phyloP scores from a whole-genome alignment of 345 rosid species.

The Barbarea vulgaris region DNA sequence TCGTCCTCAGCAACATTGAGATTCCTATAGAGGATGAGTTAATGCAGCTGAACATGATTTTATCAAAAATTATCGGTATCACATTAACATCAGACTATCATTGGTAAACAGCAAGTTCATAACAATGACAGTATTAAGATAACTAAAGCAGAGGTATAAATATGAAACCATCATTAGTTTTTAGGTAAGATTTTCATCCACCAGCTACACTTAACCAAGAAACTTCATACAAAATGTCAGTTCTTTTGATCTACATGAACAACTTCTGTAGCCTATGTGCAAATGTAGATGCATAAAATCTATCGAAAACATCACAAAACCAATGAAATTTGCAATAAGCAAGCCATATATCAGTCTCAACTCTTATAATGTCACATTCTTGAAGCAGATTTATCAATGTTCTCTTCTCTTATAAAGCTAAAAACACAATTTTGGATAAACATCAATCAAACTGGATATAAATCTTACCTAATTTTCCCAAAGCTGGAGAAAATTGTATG shows the following conservation, averaged over 20 bases:
- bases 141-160: not conserved
- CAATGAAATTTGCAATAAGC: not conserved
- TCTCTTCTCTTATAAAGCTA: not conserved
- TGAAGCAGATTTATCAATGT: not conserved
- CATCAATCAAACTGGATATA: not conserved
- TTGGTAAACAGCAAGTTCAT: conserved; percentile 6
- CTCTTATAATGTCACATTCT: not conserved
- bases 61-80: not conserved
- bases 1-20: conserved; percentile 85
- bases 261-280: not conserved
- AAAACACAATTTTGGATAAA: not conserved
- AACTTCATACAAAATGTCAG: conserved; percentile 3
- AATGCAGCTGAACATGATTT: conserved; percentile 31
- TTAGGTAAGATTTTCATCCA: not conserved
- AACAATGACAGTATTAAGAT: not conserved
- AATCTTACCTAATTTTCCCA: conserved; percentile 78
- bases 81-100: not conserved
- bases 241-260: not conserved
- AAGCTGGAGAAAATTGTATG: conserved; percentile 84
- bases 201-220: not conserved
- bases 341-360: not conserved
- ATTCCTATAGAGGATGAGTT: conserved; percentile 59
- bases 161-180: not conserved
- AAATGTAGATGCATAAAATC: not conserved
- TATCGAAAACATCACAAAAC: conserved; percentile 7